Conservation (phyloP, 169 alveolate genomes). For the Plasmodium ovale region DNA sequence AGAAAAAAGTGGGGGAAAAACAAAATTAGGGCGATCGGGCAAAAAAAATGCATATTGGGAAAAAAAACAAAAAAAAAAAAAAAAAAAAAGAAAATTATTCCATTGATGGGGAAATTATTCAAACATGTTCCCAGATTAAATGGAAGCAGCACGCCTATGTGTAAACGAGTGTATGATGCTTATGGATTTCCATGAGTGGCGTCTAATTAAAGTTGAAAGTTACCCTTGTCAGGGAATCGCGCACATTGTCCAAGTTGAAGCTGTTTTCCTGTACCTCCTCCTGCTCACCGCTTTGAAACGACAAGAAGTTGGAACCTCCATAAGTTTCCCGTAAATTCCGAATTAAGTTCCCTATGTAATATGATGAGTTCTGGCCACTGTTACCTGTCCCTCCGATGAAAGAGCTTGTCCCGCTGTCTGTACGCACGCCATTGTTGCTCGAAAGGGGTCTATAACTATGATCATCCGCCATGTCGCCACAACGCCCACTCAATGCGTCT, state of each 20-base stretch:
- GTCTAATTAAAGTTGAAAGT: conserved; percentile 66
- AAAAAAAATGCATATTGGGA: not conserved
- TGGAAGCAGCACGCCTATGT: not conserved
- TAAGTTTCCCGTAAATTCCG: conserved; percentile 38
- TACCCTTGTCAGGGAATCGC: conserved; percentile 50
- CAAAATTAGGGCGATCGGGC: no score
- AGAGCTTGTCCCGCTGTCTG: conserved; percentile 3
- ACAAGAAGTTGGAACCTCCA: conserved; percentile 42
- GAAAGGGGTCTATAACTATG: not conserved
- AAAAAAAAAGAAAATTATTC: not conserved
- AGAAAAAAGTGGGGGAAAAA: not conserved
- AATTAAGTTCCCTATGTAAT: conserved; percentile 51
- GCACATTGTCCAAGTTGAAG: conserved; percentile 33
- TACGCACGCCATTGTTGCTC: not conserved
- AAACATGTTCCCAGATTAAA: not conserved
- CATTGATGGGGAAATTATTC: not conserved
- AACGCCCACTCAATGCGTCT: no score
- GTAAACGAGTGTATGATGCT: not conserved
- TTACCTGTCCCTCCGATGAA: not conserved
- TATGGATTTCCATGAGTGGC: not conserved
- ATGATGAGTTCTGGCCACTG: conserved; percentile 24
- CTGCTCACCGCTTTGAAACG: conserved; percentile 32
- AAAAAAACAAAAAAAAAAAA: not conserved
- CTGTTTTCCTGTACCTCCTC: conserved; percentile 10
- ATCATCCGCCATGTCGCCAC: not conserved